Base-by-base conservation (phyloP, 305 asterid genomes). In the Plantago lanceolata region DNA sequence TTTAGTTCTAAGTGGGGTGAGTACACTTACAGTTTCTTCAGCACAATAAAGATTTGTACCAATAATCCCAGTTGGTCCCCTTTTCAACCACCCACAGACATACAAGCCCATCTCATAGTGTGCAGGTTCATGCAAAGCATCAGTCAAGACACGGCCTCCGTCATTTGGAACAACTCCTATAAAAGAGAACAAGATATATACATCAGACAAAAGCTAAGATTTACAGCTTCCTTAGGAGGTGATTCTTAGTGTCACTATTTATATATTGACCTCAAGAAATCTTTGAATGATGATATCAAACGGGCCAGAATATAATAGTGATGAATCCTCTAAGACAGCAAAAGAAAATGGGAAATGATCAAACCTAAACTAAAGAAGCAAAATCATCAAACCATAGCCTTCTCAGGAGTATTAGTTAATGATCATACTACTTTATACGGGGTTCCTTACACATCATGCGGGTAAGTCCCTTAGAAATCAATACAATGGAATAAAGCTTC, bases 61-160 rank as follows among this genome's bases (percentile, higher is more conserved):
- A 40, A 93, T 81, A 57, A 84, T 92, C 78, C 94, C 95, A 29
- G 91, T 84, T 61, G 95, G 97, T 37, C 96, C 96, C 81, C 96
- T 87, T 75, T 92, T 89, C 85, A 92, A 78, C 98, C 97, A 92
- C 59, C 98, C 98, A 66, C 92, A 83, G 20, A 86, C 98, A 37
- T 88, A 91, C 67, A 88, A 63, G 43, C 96, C 98, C 49, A 64
- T 68, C 80, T 83, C 85, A 20, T 71, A 68, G 67, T 76, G 79
- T 62, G 62, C 24, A 48, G 37, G 44, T 68, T 68, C 77, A 54
- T 68, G 77, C 63, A 76, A 71, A 64, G 78, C 63, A 64, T 69
- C 71, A 55, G 76, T 67, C 19, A 84, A 58, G 63, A 85, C 95
- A 43, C 91, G 90, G 17, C 98, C 98, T 57, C 71, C 81, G 66